phyloP scores from a whole-genome alignment of 2,329 filamentous ascomycete species.

The Fusarium secorum region DNA sequence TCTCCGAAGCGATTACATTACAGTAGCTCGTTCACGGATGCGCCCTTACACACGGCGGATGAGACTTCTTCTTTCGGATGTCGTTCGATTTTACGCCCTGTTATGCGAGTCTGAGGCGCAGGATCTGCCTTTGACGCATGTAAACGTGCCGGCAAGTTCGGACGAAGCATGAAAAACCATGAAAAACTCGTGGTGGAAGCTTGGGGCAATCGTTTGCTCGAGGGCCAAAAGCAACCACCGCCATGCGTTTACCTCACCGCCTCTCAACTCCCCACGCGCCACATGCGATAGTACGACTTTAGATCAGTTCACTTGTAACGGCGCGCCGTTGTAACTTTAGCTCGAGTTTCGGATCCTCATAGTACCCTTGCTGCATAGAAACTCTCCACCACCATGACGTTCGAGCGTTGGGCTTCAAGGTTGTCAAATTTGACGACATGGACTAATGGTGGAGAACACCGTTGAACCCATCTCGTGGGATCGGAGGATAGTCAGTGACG shows the following conservation, averaged over 20 bases:
- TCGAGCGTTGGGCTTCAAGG: conserved; percentile 5
- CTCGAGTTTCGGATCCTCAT: conserved; percentile 1
- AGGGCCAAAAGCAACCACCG: not conserved
- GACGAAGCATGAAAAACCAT: conserved; percentile 5
- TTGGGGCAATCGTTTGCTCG: not conserved
- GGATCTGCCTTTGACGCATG: conserved; percentile 7
- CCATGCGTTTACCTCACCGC: conserved; percentile 11
- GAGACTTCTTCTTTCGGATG: not conserved
- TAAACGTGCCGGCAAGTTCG: conserved; percentile 7
- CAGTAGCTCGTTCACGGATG: not conserved
- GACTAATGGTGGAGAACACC: conserved; percentile 14
- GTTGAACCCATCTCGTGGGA: conserved; percentile 12
- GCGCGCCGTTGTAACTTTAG: conserved; percentile 25
- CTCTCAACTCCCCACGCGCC: conserved; percentile 12
- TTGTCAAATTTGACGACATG: conserved; percentile 11
- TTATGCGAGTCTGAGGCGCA: conserved; percentile 22
- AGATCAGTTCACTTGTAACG: conserved; percentile 25
- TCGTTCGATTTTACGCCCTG: conserved; percentile 5
- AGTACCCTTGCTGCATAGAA: conserved; percentile 18
- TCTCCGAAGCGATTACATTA: conserved; percentile 3
- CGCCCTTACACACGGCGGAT: conserved; percentile 13
- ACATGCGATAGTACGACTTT: conserved; percentile 24
- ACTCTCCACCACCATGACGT: conserved; percentile 22
- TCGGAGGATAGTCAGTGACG: conserved; percentile 6
- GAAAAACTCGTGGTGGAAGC: conserved; percentile 3